Evolutionary conservation across 352 stramenopile species (phyloP), one percentile per base, ranked within the genome.

Genomic region (Thraustochytrium striatum): DNA sequence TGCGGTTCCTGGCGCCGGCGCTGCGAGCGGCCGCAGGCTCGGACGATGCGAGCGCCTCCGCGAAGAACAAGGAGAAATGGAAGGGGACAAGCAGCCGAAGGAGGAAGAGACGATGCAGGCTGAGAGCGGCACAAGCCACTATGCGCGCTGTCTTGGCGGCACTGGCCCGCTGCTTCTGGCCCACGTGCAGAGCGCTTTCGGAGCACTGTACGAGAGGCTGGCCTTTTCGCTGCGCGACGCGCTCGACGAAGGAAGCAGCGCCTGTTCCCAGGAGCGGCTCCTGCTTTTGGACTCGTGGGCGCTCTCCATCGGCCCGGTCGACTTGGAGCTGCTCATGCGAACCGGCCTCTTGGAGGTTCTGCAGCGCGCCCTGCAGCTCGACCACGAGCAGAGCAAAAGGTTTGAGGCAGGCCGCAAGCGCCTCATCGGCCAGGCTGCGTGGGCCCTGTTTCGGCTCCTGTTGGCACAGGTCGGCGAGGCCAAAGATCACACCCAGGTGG

Each of bases 1-100:
- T 89, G 21, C 69, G 88, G 7, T 84, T 87, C 57, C 41, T 91
- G 1, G 83, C 85, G n/a, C 84, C 88, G 52, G 83, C 87, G 2
- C 84, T 92, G 47, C 79, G 82, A 21, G 61, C 7, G n/a, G 7
- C 30, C 30, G 62, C 13, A 69, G 38, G 25, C 21, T 62, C 33
- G 11, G 39, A 16, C n/a, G 41, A 16, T 30, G 25, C 28, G n/a
- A 75, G n/a, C 39, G 32, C 11, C 21, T 39, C 1, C 25, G 19
- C 5, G 7, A 32, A 61, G 7, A 61, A 61, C 32, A 32, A 21
- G 7, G n/a, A 21, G 7, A 61, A 9, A 5, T 8, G 9, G 2
- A 65, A 16, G 8, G 25, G 32, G 5, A 47, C 5, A 5, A 47
- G 39, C 39, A 47, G 39, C 39, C 5, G 13, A 5, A 47, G 39